Evolutionary conservation across 2,329 filamentous ascomycete genomes (phyloP).

Genomic region (Geosmithia putterillii): DNA sequence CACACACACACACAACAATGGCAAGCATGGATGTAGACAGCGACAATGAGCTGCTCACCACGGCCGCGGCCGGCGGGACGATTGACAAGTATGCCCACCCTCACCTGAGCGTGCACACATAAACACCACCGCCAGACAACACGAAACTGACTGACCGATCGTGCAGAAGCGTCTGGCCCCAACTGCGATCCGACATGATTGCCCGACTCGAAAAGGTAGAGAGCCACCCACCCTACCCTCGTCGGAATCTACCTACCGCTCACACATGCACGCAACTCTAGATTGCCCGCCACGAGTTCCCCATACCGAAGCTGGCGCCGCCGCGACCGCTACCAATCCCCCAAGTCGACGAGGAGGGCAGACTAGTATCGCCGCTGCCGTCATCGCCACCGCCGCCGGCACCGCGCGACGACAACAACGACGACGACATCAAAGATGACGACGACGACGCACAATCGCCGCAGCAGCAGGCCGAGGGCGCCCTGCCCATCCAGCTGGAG

Average conservation of each 20-base stretch:
- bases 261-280: slow-evolving; percentile 19
- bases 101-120: too few relatives aligned
- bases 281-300: slow-evolving; percentile 68
- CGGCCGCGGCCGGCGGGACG: slow-evolving; percentile 35
- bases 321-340: slow-evolving; percentile 25
- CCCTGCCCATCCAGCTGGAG: slow-evolving; percentile 51
- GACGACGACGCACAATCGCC: slow-evolving; percentile 23
- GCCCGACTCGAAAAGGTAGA: slow-evolving; percentile 52
- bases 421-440: slow-evolving; percentile 60
- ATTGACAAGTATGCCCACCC: slow-evolving; percentile 40
- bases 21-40: slow-evolving; percentile 40
- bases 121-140: too few relatives aligned
- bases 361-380: slow-evolving; percentile 29
- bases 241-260: not conserved
- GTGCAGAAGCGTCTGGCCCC: slow-evolving; percentile 56
- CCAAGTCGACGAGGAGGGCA: slow-evolving; percentile 19
- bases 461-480: slow-evolving; percentile 20
- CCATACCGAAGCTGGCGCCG: slow-evolving; percentile 48
- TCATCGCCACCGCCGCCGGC: slow-evolving; percentile 30
- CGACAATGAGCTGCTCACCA: slow-evolving; percentile 35
- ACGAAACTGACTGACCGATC: slow-evolving; percentile 4
- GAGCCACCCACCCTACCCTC: not conserved
- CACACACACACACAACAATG: not conserved
- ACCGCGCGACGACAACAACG: slow-evolving; percentile 53
- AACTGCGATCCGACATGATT: slow-evolving; percentile 52